A percentile compares a stretch with the other conserved stretches of the same genome.
These are phyloP conservation scores for Posidonia oceanica DNA, from an alignment of 116 monocot species.

Conservation along the genomic window DNA sequence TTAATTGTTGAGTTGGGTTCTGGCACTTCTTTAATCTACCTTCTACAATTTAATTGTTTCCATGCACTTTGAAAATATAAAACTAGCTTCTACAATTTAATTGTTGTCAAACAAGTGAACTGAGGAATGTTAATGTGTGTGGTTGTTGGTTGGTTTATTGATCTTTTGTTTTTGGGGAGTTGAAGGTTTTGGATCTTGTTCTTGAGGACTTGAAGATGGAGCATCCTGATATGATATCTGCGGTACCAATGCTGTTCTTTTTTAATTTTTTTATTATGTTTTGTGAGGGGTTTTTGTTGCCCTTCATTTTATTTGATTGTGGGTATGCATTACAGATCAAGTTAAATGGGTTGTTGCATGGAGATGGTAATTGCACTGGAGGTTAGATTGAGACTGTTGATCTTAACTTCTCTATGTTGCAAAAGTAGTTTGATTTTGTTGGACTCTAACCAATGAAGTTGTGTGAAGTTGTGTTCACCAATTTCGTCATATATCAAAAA, in stretches of 20 bases:
- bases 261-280: not conserved
- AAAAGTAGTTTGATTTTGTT: too few species aligned
- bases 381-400: not conserved
- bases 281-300: not conserved
- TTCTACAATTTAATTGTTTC: too few species aligned
- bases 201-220: constrained; percentile 66
- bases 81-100: too few species aligned
- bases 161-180: not conserved
- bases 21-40: too few species aligned
- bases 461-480: too few species aligned
- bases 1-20: too few species aligned
- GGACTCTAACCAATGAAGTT: too few species aligned
- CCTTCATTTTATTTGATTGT: not conserved
- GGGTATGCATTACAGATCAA: constrained; percentile 38
- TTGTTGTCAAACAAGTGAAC: too few species aligned
- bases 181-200: constrained; percentile 72
- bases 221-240: constrained; percentile 52
- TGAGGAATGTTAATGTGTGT: not conserved
- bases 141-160: not conserved
- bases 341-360: constrained; percentile 80
- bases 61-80: too few species aligned
- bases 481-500: too few species aligned
- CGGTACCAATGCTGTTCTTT: constrained; percentile 35
- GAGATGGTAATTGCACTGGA: constrained; percentile 45
- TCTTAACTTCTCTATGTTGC: too few species aligned